Percentiles rank a stretch among this genome's conserved stretches.
These are phyloP conservation scores for Lindgomyces ingoldianus DNA, from an alignment of 495 filamentous ascomycete species.

Conservation along the genomic window DNA sequence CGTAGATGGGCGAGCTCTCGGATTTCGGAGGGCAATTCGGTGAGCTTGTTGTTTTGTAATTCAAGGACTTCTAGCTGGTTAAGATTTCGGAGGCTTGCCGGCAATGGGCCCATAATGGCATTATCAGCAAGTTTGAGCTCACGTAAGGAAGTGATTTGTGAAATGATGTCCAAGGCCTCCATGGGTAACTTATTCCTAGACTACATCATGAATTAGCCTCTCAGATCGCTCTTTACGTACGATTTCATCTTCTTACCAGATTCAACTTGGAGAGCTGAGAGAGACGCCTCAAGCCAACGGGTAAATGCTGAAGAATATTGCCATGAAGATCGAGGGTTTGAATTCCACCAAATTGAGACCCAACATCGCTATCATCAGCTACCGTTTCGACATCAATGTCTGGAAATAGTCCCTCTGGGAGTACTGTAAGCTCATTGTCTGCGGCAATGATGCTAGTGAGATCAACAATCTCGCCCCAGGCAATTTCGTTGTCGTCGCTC, in stretches of 20 bases:
- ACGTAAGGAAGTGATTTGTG: conserved; percentile 66
- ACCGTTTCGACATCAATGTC: conserved; percentile 58
- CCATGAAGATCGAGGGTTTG: conserved; percentile 83
- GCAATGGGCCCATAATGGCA: conserved; percentile 64
- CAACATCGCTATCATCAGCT: conserved; percentile 58
- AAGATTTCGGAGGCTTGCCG: conserved; percentile 59
- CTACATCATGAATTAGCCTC: conserved; percentile 44
- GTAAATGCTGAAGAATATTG: conserved; percentile 71
- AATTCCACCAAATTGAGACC: conserved; percentile 79
- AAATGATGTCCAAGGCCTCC: conserved; percentile 68
- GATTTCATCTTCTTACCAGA: conserved; percentile 54
- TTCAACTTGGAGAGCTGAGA: conserved; percentile 76
- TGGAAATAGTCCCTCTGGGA: conserved; percentile 75
- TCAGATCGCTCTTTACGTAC: conserved; percentile 19
- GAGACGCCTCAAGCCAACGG: conserved; percentile 72
- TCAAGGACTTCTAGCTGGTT: conserved; percentile 75
- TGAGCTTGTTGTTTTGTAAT: conserved; percentile 76
- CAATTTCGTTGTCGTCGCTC: conserved; percentile 52
- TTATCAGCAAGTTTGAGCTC: conserved; percentile 86
- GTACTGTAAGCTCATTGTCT: conserved; percentile 81
- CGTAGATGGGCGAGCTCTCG: conserved; percentile 65
- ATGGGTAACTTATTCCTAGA: conserved; percentile 78
- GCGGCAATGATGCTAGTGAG: conserved; percentile 85
- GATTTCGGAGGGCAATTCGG: conserved; percentile 70
- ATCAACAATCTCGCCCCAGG: conserved; percentile 94